A percentile compares a stretch with the other conserved stretches of the same genome.
These are phyloP conservation scores for Beauveria sp. DNA, from an alignment of 2,329 filamentous ascomycete genomes.

Conservation along the genomic window DNA sequence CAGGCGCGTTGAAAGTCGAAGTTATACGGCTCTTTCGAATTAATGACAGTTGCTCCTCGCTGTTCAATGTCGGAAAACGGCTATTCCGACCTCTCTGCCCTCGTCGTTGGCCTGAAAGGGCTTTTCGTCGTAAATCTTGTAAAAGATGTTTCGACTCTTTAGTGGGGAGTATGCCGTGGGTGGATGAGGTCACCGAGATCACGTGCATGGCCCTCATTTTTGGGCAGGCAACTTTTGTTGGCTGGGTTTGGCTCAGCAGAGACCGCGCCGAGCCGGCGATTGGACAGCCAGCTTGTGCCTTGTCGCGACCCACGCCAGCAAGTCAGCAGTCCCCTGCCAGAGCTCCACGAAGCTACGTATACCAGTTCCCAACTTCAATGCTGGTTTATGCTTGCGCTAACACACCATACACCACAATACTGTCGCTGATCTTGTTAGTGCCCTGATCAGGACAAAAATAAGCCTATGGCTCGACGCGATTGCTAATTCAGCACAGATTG, in stretches of 20 bases:
- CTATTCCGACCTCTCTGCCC: neutral
- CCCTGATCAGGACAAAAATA: neutral
- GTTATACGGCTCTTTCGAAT: neutral
- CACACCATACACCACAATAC: neutral
- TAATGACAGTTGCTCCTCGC: neutral
- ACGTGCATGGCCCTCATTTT: slow-evolving; percentile 16
- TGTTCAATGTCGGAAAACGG: neutral
- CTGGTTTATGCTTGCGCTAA: neutral
- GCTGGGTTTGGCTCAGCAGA: neutral
- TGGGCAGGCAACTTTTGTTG: neutral
- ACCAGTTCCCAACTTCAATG: slow-evolving; percentile 10
- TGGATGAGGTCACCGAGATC: slow-evolving; percentile 21
- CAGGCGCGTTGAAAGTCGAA: neutral
- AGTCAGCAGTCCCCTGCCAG: neutral
- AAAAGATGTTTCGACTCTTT: slow-evolving; percentile 16
- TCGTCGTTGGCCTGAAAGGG: slow-evolving; percentile 1
- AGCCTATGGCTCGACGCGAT: neutral
- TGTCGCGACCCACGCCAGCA: slow-evolving; percentile 4
- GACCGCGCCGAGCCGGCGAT: neutral
- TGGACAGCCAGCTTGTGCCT: neutral
- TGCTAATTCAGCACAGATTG: neutral
- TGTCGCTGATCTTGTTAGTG: neutral
- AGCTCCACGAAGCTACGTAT: slow-evolving; percentile 14
- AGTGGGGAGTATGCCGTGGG: slow-evolving; percentile 16
- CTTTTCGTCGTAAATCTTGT: slow-evolving; percentile 11